Evolutionary conservation across 345 rosid species (phyloP), one percentile per base, ranked within the genome.

Genomic region (Brassica juncea): DNA sequence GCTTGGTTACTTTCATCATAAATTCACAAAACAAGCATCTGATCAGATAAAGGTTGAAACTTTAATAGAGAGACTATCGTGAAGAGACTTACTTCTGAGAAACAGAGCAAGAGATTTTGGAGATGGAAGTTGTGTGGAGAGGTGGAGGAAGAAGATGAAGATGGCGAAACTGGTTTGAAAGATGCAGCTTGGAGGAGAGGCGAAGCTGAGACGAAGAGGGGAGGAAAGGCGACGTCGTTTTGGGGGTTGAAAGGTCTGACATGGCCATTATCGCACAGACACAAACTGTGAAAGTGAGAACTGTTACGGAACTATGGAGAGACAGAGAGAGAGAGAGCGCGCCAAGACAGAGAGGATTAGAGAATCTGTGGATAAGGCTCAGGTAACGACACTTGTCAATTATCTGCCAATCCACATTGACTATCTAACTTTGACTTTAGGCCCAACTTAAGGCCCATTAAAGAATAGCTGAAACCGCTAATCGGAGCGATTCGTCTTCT

Each of bases 31-130:
- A 47, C 3, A 58, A 61, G 27, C 60, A 54, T 37, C 39, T 65
- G 47, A 81, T 75, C 76, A 74, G 28, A 23, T 71, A 65, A 44
- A 14, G 7, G 14, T 47, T 15, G 2, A 11, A 6, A 67, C 7
- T n/a, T 49, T 49, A 14, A n/a, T n/a, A 32, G 25, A 5, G 1
- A 11, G 27, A 7, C 47, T 12, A 60, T 47, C 2, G 25, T 3
- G 15, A 5, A 54, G 42, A 8, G 71, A 71, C 87, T 81, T 79
- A 90, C 97, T 89, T 84, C 10, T 82, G 82, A 61, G 84, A 62
- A 73, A 89, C 87, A 62, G 97, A 94, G 89, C 99, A 92, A 80
- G 91, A 85, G 71, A 92, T 84, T 7, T 21, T 82, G 78, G 85
- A 58, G 67, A 60, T 74, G 57, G 70, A 77, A 79, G 86, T 49